Base-by-base conservation (phyloP, 495 filamentous ascomycete genomes). In the Choiromyces venosus region DNA sequence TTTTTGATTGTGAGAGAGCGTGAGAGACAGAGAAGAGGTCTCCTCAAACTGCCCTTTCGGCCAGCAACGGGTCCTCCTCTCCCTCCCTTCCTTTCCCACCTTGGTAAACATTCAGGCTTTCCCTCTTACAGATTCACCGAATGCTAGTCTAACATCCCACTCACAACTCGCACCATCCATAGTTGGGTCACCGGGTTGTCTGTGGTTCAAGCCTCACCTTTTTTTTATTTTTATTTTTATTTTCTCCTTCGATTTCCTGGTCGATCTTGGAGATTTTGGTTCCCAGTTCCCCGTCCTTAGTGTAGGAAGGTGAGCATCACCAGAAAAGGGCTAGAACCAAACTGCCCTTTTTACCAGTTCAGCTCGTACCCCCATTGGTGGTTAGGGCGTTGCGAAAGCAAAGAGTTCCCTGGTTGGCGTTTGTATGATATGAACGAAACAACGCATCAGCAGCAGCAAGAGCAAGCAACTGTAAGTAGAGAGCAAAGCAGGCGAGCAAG, bases 371-470 rank as follows among this genome's bases (percentile, higher is more conserved):
- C 69, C 64, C 52, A 77, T 77, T 77, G 75, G 75, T 36, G 33
- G 14, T 65, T 42, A n/a, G 66, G 29, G 75, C 36, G 35, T 73
- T 35, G 40, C n/a, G n/a, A n/a, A n/a, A n/a, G n/a, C 25, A 61
- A 73, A 67, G 33, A n/a, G 69, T 73, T 77, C 66, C 74, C 73
- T 72, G 69, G 68, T 72, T 76, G 73, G 56, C 29, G 46, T 56
- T 40, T 67, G 74, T 56, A 68, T 67, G 74, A 71, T 61, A 67
- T 39, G 75, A 73, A 73, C 75, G 69, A 77, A 79, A 74, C 76
- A 78, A 79, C 76, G 77, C 75, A 79, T 72, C 77, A 65, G 64
- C 65, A 66, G 40, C 74, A 38, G 38, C 33, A 64, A 70, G 42
- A 66, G 40, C 40, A 33, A 70, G 71, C 74, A n/a, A 61, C 46